Evolutionary conservation across 768 basidiomycete species (phyloP).

Genomic region (Hygrocybe punicea): DNA sequence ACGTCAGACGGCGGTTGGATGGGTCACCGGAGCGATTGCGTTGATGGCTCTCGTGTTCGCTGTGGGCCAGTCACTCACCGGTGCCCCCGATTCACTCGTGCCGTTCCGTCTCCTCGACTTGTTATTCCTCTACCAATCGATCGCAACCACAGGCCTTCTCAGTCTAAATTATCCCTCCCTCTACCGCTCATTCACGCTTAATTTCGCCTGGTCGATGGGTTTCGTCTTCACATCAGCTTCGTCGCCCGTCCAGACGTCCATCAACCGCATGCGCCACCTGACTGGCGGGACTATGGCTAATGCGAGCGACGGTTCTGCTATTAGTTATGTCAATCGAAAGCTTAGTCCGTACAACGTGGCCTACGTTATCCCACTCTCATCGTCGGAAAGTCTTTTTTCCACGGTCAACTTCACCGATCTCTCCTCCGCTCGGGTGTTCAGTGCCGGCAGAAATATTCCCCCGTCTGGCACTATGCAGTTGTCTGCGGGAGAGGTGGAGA

Average conservation of each 20-base stretch:
- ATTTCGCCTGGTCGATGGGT: constrained; percentile 88
- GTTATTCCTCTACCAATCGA: constrained; percentile 78
- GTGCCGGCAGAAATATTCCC: neutral
- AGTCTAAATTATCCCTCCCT: constrained; percentile 84
- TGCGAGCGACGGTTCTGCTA: constrained; percentile 54
- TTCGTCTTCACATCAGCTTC: constrained; percentile 53
- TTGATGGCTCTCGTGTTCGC: constrained; percentile 64
- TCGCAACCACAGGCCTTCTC: constrained; percentile 75
- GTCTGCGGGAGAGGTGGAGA: constrained; percentile 49
- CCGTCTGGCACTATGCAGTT: neutral
- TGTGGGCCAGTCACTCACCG: constrained; percentile 50
- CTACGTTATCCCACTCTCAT: neutral
- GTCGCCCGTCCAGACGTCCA: constrained; percentile 67
- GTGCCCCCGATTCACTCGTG: constrained; percentile 51
- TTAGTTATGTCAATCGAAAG: constrained; percentile 76
- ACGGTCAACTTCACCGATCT: neutral
- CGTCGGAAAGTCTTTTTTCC: neutral
- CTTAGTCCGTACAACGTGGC: constrained; percentile 71
- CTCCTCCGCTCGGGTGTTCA: neutral
- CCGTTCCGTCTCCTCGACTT: constrained; percentile 80
- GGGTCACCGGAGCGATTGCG: constrained; percentile 66
- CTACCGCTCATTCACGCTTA: constrained; percentile 76
- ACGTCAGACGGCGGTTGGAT: constrained; percentile 69
- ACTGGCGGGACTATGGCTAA: constrained; percentile 77
- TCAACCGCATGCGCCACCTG: constrained; percentile 74